Base-by-base conservation (phyloP, 1,284 basidiomycete genomes). In the Ganoderma meredithae region DNA sequence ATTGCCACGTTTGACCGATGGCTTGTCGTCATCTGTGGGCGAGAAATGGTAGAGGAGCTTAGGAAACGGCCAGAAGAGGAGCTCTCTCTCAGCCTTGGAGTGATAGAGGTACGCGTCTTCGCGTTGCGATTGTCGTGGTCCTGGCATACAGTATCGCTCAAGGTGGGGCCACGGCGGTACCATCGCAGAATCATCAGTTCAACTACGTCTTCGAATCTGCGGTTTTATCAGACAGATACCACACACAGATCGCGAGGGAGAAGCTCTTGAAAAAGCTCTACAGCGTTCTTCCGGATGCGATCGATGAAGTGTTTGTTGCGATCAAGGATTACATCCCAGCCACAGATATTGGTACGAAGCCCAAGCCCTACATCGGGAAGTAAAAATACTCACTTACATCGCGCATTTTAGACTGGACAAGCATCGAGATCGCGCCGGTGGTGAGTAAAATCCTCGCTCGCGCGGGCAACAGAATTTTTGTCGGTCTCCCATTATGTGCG, bases 391-490 rank as follows among this genome's bases (percentile, higher is more conserved):
- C 36, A 36, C 9, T 36, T 9, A 36, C 9, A 36, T 36, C 3
- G 9, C 36, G 9, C 36, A 36, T 44, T 36, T 8, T 9, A 69
- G 68, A 64, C 10, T 72, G 71, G 68, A 47, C 40, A 1, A 36
- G n/a, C 10, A 40, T 69, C 17, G 27, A 64, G 9, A 63, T 61
- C 15, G 22, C 65, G 40, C 33, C 44, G 12, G 36, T 61, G 2
- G 44, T 64, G 19, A 60, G 55, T 49, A 44, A 67, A 53, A 66
- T 72, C 44, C 49, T 72, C n/a, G 66, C 60, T 8, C 59, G 68
- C 5, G 62, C 65, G n/a, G 83, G 79, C 68, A 86, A 85, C 71
- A 79, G 84, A 44, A 80, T 82, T 5, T 83, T 86, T 63, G 81
- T 86, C 65, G 84, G 85, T 0, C 64, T 77, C 9, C 81, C 82